Conservation (phyloP, 768 basidiomycete species). For the Lactifluus rugatus region DNA sequence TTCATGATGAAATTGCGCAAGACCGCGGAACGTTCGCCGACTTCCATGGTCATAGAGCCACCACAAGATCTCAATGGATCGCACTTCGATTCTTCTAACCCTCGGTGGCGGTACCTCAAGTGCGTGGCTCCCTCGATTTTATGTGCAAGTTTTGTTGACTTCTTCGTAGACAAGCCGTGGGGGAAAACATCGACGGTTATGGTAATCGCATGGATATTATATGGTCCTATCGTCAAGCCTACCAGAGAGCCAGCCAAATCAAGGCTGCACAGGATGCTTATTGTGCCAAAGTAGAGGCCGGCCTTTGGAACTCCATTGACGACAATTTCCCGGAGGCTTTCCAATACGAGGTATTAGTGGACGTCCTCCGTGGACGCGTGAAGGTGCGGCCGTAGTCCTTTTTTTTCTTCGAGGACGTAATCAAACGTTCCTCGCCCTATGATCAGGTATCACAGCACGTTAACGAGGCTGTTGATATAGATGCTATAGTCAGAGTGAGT, state of each 20-base stretch:
- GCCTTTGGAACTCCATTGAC: constrained; percentile 31
- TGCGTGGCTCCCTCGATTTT: constrained; percentile 25
- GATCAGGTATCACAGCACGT: constrained; percentile 54
- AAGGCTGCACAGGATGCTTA: constrained; percentile 62
- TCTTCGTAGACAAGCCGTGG: constrained; percentile 27
- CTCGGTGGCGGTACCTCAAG: constrained; percentile 80
- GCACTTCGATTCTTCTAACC: constrained; percentile 28
- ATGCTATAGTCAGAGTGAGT: constrained; percentile 57
- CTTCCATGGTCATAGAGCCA: constrained; percentile 79
- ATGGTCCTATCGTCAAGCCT: constrained; percentile 75
- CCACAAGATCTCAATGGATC: constrained; percentile 53
- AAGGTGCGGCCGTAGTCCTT: constrained; percentile 39
- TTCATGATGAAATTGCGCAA: constrained; percentile 79
- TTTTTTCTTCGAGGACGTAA: background rate
- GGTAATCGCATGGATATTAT: constrained; percentile 61
- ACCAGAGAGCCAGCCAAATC: constrained; percentile 60
- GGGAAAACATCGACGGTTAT: constrained; percentile 9
- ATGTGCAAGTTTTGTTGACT: background rate
- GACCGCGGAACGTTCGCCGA: constrained; percentile 63
- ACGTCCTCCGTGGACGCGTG: constrained; percentile 78
- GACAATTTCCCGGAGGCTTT: constrained; percentile 55
- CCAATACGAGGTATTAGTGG: constrained; percentile 70
- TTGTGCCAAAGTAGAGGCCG: constrained; percentile 49
- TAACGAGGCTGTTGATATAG: constrained; percentile 69
- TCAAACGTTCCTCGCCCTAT: background rate